Evolutionary conservation across 129 eudicot species (phyloP).

Genomic region (Flaveria ramosissima): DNA sequence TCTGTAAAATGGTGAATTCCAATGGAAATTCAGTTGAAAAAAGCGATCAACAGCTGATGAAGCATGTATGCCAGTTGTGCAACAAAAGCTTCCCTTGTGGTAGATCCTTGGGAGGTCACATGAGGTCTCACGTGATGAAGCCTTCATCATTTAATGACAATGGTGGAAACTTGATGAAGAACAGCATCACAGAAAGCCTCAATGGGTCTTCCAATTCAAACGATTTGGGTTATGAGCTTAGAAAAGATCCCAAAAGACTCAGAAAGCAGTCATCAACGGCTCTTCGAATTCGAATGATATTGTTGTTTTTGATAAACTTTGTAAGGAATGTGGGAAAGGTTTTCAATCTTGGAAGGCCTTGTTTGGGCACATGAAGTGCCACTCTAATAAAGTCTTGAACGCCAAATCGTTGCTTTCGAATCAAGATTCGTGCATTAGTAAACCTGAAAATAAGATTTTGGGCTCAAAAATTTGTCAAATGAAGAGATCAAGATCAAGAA

Average conservation of each 20-base stretch:
- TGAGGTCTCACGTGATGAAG: conserved; percentile 93
- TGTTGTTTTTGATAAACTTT: conserved; percentile 47
- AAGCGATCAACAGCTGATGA: conserved; percentile 51
- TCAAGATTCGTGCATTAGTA: conserved; percentile 46
- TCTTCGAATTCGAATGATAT: conserved; percentile 31
- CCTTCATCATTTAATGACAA: conserved; percentile 31
- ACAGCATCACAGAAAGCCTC: too few species aligned
- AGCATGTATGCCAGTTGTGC: conserved; percentile 75
- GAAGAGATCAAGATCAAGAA: conserved; percentile 51
- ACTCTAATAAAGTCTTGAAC: conserved; percentile 55
- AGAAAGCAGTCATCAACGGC: conserved; percentile 29
- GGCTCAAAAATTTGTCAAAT: conserved; percentile 19
- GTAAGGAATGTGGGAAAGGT: conserved; percentile 75
- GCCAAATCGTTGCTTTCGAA: conserved; percentile 25
- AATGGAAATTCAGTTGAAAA: conserved; percentile 36
- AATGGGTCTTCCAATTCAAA: conserved; percentile 23
- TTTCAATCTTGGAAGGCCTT: conserved; percentile 82
- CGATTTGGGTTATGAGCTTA: conserved; percentile 42
- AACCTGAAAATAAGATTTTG: conserved; percentile 28
- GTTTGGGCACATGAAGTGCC: conserved; percentile 87
- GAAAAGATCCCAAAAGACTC: conserved; percentile 63
- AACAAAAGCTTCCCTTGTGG: conserved; percentile 79
- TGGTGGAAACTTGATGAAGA: conserved; percentile 13
- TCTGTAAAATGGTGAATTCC: conserved; percentile 15
- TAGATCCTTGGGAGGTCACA: conserved; percentile 97